Base-by-base conservation (phyloP, 2,329 filamentous ascomycete species). In the Trichoderma gracile region DNA sequence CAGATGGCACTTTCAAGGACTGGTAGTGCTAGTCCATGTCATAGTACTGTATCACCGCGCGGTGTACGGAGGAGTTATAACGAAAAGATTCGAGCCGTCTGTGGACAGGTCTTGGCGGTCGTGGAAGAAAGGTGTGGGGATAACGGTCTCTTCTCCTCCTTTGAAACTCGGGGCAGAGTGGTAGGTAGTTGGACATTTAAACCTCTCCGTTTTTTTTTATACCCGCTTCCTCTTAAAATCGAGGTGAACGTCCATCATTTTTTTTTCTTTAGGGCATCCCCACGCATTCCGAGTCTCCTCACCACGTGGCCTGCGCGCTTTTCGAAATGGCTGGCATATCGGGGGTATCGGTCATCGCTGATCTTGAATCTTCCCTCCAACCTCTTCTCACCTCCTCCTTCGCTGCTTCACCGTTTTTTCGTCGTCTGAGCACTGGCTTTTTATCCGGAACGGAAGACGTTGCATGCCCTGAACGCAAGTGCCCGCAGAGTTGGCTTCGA, bases 271-370 rank as follows among this genome's bases (percentile, higher is more conserved):
- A 30, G 5, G 46, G 42, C 25, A 40, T 60, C 57, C 47, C 57
- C 57, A 52, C 57, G 57, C 57, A 60, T 55, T 62, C 49, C 43
- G 63, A 50, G 50, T 25, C 56, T 62, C 42, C 58, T 55, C 57
- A 65, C 63, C 63, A 65, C 63, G 63, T 65, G 63, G 63, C 63
- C 52, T 65, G 63, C 63, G 50, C 63, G 50, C 38, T 55, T 54
- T 60, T 53, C 46, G 42, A 19, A 61, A 52, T 50, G 33, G 30
- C 49, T 46, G 30, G 57, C 63, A 33, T 62, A 52, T 62, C 57
- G 63, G 63, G 57, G 15, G 46, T 56, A 58, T 65, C 50, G 45
- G 63, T 45, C 56, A 33, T 46, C 50, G 49, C 33, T 62, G 49
- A 65, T 64, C 55, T 40, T 27, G 33, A 54, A 14, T 7, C 23